Conservation (phyloP, 2,329 filamentous ascomycete species). For the Aspergillus sclerotialis region DNA sequence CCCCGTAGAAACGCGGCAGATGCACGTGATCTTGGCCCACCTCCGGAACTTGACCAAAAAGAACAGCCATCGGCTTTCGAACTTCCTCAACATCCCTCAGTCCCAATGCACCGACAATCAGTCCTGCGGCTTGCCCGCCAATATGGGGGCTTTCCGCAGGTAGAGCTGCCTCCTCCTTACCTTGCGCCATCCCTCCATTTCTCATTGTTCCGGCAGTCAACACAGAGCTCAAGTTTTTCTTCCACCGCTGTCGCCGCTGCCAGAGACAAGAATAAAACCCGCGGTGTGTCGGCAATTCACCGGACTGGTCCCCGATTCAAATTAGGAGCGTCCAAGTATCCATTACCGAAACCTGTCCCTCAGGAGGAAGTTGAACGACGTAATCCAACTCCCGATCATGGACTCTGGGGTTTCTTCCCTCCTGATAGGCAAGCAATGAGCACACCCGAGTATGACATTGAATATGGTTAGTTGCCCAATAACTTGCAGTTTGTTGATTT, state of each 20-base stretch:
- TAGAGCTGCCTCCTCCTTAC: conserved; percentile 37
- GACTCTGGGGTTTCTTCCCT: conserved; percentile 88
- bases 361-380: conserved; percentile 41
- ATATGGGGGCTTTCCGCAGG: conserved; percentile 24
- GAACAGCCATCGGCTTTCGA: not conserved
- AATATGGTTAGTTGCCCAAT: conserved; percentile 51
- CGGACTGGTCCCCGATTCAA: conserved; percentile 67
- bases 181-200: conserved; percentile 37
- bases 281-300: conserved; percentile 75
- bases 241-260: conserved; percentile 48
- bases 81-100: not conserved
- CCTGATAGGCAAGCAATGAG: conserved; percentile 60
- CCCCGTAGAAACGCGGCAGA: not conserved
- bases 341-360: conserved; percentile 66
- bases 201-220: conserved; percentile 21
- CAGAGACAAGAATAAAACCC: conserved; percentile 70
- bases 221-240: conserved; percentile 38
- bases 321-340: conserved; percentile 65
- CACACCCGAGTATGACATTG: conserved; percentile 62
- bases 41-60: not conserved
- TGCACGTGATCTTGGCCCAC: not conserved
- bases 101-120: conserved; percentile 31
- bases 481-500: not conserved
- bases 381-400: conserved; percentile 66
- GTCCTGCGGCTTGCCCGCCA: conserved; percentile 27